Percentiles rank a stretch among this genome's conserved stretches.
Conservation (phyloP, 768 basidiomycete genomes). For the Rhizopogon salebrosus region DNA sequence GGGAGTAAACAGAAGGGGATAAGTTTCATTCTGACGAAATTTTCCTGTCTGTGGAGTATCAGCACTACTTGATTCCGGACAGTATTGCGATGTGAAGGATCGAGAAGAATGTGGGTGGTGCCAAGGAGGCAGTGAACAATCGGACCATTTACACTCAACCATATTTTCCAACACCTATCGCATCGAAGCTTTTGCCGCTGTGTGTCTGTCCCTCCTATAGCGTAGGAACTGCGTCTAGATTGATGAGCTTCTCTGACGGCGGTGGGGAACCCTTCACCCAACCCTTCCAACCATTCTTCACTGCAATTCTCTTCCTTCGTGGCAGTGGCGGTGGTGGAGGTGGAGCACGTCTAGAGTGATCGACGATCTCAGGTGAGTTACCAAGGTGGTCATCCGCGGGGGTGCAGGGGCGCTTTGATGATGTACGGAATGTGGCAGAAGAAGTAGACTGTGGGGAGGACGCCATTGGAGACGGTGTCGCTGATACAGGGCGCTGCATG, state of each 20-base stretch:
- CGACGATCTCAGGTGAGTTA: slow-evolving; percentile 4
- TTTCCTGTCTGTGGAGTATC: not conserved
- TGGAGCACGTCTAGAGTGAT: not conserved
- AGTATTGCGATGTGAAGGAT: not conserved
- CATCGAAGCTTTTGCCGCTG: slow-evolving; percentile 83
- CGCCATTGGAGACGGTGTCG: slow-evolving; percentile 65
- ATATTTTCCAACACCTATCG: slow-evolving; percentile 71
- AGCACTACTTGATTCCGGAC: not conserved
- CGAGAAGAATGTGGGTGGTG: not conserved
- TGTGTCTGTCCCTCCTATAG: slow-evolving; percentile 73
- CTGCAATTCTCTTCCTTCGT: slow-evolving; percentile 57
- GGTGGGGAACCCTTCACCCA: slow-evolving; percentile 86
- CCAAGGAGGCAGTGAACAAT: slow-evolving; percentile 24
- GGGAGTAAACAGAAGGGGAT: not conserved
- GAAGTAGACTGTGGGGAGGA: slow-evolving; percentile 70
- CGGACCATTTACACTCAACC: slow-evolving; percentile 62
- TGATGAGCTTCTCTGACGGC: slow-evolving; percentile 77
- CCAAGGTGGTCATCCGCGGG: slow-evolving; percentile 51
- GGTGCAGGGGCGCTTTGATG: slow-evolving; percentile 75
- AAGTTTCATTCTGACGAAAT: not conserved
- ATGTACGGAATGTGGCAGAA: slow-evolving; percentile 67
- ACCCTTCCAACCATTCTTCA: slow-evolving; percentile 85
- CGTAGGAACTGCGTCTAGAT: slow-evolving; percentile 66
- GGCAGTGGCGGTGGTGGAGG: slow-evolving; percentile 34
- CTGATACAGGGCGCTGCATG: slow-evolving; percentile 64